Evolutionary conservation across 768 basidiomycete genomes (phyloP), one percentile per base, ranked within the genome.

Genomic region (Tremella yokohamensis): DNA sequence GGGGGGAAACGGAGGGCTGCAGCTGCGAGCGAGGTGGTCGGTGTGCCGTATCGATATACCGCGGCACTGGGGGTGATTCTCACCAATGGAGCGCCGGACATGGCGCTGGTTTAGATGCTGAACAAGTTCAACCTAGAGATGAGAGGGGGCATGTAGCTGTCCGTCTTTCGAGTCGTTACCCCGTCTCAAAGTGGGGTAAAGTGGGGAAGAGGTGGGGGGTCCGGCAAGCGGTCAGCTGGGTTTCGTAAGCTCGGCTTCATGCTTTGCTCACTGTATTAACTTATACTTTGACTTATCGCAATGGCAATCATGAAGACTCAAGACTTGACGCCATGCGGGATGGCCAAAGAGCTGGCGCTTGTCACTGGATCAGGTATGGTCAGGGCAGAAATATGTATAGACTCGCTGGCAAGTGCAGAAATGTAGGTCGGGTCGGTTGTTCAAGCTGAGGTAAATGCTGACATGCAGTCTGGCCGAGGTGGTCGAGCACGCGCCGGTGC

Each of bases 351-450:
- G 29, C 29, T 34, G 29, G 29, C 29, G 6, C 29, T 34, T 11
- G 29, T 34, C 29, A 34, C 29, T 34, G 29, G 29, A 34, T 34
- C 29, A 34, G 29, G 29, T 11, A 34, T 34, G 29, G 29, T 34
- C 29, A 16, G 77, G 25, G 72, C 85, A 49, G 85, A 87, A 78
- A 84, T 89, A 48, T 89, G 88, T 69, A 79, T 89, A 42, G 88
- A 89, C 75, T 89, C 87, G 7, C 80, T 87, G 19, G 83, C 84
- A 62, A 88, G 87, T 6, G 86, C 88, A 18, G 63, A 82, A 54
- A 81, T 81, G 87, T 88, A 38, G 59, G 84, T 25, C 15, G 15
- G 20, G 2, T 7, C 45, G 11, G 18, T 16, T 8, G 15, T 20
- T 25, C 15, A 8, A 49, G 48, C 20, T 8, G 7, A 8, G 12